Evolutionary conservation across 108 stramenopile genomes (phyloP).

Genomic region (Chaetoceros tenuissimus): DNA sequence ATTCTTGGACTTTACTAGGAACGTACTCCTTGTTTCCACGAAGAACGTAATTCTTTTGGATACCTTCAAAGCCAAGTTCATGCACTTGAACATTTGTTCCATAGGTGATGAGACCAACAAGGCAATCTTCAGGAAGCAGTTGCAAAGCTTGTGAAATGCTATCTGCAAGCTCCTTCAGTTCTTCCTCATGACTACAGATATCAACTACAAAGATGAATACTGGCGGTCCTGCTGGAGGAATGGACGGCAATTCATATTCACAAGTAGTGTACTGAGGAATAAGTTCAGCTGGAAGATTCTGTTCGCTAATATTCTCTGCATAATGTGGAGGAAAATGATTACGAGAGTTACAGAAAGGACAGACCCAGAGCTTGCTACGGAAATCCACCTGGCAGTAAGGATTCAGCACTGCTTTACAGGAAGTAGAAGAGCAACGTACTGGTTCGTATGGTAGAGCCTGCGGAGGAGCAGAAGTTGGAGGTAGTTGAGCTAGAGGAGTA

Average conservation of each 20-base stretch:
- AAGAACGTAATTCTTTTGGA: slow-evolving; percentile 90
- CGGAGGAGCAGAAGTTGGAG: slow-evolving; percentile 66
- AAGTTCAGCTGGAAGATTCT: slow-evolving; percentile 96
- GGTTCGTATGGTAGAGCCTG: slow-evolving; percentile 93
- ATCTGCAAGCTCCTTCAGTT: slow-evolving; percentile 92
- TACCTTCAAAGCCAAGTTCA: slow-evolving; percentile 90
- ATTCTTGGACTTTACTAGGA: slow-evolving; percentile 74
- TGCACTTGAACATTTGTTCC: slow-evolving; percentile 98
- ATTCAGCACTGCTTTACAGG: slow-evolving; percentile 94
- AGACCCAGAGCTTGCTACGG: slow-evolving; percentile 95
- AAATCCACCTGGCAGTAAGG: slow-evolving; percentile 97
- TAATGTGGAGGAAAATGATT: slow-evolving; percentile 99
- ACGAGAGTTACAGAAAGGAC: slow-evolving; percentile 95
- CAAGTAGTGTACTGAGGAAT: slow-evolving; percentile 97
- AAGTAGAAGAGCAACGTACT: slow-evolving; percentile 85
- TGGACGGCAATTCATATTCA: slow-evolving; percentile 93
- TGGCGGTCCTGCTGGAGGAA: slow-evolving; percentile 83
- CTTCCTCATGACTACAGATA: slow-evolving; percentile 86
- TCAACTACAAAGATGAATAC: slow-evolving; percentile 97
- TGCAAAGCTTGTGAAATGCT: slow-evolving; percentile 89
- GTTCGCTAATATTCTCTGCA: slow-evolving; percentile 96
- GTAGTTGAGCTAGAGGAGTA: slow-evolving; percentile 93
- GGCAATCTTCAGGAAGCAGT: slow-evolving; percentile 88
- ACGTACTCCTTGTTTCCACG: slow-evolving; percentile 87
- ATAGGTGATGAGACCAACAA: slow-evolving; percentile 96